A percentile compares a stretch with the other conserved stretches of the same genome.
phyloP scores from a whole-genome alignment of 495 filamentous ascomycete genomes.

The Penicillium pancosmium region DNA sequence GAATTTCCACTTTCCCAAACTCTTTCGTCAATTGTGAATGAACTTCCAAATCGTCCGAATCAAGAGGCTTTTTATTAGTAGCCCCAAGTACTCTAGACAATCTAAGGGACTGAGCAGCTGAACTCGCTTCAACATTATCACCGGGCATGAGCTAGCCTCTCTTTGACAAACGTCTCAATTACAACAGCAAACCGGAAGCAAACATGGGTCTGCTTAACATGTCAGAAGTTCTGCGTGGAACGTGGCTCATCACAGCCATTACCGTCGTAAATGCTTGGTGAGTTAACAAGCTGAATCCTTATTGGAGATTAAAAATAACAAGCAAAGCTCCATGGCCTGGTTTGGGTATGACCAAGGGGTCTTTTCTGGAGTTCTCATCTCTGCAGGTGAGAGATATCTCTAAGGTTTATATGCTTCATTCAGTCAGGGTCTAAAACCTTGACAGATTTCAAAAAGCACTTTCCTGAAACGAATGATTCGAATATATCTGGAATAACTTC shows the following conservation, averaged over 20 bases:
- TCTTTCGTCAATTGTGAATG: background rate
- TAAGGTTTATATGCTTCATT: background rate
- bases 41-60: background rate
- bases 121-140: too few species aligned
- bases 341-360: conserved; percentile 40
- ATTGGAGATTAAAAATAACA: background rate
- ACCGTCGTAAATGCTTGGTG: conserved; percentile 18
- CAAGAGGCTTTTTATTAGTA: background rate
- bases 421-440: background rate
- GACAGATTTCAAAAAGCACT: conserved; percentile 30
- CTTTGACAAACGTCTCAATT: too few species aligned
- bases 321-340: conserved; percentile 29
- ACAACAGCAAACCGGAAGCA: background rate
- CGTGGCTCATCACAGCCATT: conserved; percentile 14
- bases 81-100: too few species aligned
- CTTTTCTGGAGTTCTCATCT: conserved; percentile 35
- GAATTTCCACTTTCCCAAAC: background rate
- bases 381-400: conserved; percentile 8
- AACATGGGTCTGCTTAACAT: background rate
- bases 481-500: conserved; percentile 39
- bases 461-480: conserved; percentile 32
- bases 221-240: conserved; percentile 6
- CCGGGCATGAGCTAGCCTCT: too few species aligned
- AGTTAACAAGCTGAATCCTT: background rate
- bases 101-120: too few species aligned